A percentile compares a stretch with the other conserved stretches of the same genome.
phyloP scores from a whole-genome alignment of 1,139 yeast species.

The Yamadazyma atmosphaerica region DNA sequence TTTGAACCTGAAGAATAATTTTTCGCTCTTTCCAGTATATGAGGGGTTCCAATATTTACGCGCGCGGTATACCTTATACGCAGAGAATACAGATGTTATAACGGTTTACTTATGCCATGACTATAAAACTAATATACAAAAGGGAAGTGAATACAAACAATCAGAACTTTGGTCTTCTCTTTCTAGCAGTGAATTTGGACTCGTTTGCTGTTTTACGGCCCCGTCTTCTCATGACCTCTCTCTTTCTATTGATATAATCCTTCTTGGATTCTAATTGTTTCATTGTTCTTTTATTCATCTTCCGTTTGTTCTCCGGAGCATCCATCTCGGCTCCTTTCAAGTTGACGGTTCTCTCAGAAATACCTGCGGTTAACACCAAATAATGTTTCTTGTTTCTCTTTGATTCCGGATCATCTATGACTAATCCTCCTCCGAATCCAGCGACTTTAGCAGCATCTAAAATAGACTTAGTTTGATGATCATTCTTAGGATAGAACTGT shows the following conservation, averaged over 20 bases:
- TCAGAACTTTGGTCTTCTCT: slow-evolving; percentile 82
- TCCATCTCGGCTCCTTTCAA: slow-evolving; percentile 81
- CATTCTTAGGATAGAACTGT: slow-evolving; percentile 93
- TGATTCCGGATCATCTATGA: slow-evolving; percentile 90
- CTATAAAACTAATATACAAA: slow-evolving; percentile 7
- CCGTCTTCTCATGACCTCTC: slow-evolving; percentile 87
- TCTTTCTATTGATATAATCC: slow-evolving; percentile 85
- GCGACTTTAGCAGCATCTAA: slow-evolving; percentile 86
- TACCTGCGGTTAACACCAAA: slow-evolving; percentile 86
- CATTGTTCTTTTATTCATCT: slow-evolving; percentile 48
- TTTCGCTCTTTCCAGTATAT: slow-evolving; percentile 3
- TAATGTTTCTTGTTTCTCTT: slow-evolving; percentile 90
- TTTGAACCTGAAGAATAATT: too few relatives aligned
- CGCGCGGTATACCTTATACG: too few relatives aligned
- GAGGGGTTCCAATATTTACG: background rate
- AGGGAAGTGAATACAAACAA: background rate
- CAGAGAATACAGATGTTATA: background rate
- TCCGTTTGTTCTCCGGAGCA: slow-evolving; percentile 46
- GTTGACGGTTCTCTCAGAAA: slow-evolving; percentile 66
- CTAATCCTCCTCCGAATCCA: slow-evolving; percentile 95
- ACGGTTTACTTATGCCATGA: background rate
- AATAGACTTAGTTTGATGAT: slow-evolving; percentile 76
- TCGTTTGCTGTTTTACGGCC: slow-evolving; percentile 89
- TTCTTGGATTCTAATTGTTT: slow-evolving; percentile 71
- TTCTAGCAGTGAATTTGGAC: slow-evolving; percentile 90